Evolutionary conservation across 352 stramenopile genomes (phyloP).

Genomic region (Pelagophyceae sp.): DNA sequence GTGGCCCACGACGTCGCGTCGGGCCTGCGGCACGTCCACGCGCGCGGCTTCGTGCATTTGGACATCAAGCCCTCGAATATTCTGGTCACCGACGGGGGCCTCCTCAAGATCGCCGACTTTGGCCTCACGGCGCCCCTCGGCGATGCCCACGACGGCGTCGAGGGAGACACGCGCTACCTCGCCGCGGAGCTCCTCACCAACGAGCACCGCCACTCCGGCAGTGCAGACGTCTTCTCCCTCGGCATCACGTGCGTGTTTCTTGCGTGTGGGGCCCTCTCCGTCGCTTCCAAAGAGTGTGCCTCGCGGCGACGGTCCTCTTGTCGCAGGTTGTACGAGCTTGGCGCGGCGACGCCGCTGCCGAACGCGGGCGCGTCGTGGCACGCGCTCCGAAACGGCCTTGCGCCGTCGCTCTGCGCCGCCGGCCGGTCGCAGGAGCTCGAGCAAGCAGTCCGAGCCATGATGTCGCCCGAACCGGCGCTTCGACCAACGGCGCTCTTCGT

Average conservation of each 20-base stretch:
- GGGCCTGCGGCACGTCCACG: slow-evolving; percentile 60
- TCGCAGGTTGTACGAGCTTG: slow-evolving; percentile 27
- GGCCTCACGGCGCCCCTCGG: slow-evolving; percentile 90
- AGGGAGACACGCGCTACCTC: slow-evolving; percentile 28
- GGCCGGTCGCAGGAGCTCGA: no score
- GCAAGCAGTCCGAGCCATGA: no score
- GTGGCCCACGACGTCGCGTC: slow-evolving; percentile 58
- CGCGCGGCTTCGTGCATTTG: slow-evolving; percentile 62
- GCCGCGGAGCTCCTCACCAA: slow-evolving; percentile 55
- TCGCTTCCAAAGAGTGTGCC: no score
- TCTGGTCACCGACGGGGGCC: slow-evolving; percentile 77
- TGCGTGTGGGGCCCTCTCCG: no score
- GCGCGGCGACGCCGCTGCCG: background rate
- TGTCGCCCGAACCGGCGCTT: no score
- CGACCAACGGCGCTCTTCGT: no score
- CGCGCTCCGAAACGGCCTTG: background rate
- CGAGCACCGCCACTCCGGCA: slow-evolving; percentile 43
- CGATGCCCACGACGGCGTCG: slow-evolving; percentile 28
- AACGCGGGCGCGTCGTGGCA: background rate
- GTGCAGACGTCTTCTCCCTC: slow-evolving; percentile 72
- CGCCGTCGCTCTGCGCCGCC: background rate
- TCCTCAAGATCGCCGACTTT: slow-evolving; percentile 96
- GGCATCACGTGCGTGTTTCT: no score
- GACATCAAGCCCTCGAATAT: slow-evolving; percentile 81
- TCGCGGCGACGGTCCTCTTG: no score